Conservation (phyloP, 2,329 filamentous ascomycete genomes). For the Colletotrichum simmondsii region DNA sequence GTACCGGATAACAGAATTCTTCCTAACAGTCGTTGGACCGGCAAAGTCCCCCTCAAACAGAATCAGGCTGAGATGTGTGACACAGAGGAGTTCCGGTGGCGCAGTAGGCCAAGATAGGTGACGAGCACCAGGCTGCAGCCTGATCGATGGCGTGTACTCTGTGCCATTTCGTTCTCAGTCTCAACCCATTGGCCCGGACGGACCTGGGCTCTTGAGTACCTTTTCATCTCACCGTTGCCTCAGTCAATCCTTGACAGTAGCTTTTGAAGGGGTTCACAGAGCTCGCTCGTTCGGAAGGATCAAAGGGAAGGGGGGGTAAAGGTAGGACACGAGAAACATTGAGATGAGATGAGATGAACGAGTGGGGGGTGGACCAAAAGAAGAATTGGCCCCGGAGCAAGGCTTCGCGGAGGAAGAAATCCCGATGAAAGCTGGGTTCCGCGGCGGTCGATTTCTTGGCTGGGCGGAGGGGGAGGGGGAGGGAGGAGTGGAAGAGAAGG, state of each 20-base stretch:
- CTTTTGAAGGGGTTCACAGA: background rate
- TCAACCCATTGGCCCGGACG: too few species aligned
- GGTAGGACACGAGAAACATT: background rate
- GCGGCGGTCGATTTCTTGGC: background rate
- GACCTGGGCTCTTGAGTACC: too few species aligned
- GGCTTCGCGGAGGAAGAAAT: background rate
- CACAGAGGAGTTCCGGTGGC: background rate
- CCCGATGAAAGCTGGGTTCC: background rate
- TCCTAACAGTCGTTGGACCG: background rate
- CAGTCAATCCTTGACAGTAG: too few species aligned
- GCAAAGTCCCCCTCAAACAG: background rate
- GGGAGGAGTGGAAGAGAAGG: too few species aligned
- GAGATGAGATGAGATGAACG: slow-evolving; percentile 6
- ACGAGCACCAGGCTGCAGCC: background rate
- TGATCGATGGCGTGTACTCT: background rate
- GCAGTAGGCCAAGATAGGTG: too few species aligned
- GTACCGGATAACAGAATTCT: background rate
- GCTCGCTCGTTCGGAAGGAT: background rate
- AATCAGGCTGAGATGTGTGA: background rate
- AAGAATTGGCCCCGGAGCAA: background rate
- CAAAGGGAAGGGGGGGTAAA: background rate
- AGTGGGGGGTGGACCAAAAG: background rate
- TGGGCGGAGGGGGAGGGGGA: too few species aligned
- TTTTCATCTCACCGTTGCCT: too few species aligned
- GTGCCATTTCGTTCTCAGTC: too few species aligned